A percentile compares a stretch with the other conserved stretches of the same genome.
Evolutionary conservation across 1,284 basidiomycete species (phyloP).

Genomic region (Marasmius oreades): DNA sequence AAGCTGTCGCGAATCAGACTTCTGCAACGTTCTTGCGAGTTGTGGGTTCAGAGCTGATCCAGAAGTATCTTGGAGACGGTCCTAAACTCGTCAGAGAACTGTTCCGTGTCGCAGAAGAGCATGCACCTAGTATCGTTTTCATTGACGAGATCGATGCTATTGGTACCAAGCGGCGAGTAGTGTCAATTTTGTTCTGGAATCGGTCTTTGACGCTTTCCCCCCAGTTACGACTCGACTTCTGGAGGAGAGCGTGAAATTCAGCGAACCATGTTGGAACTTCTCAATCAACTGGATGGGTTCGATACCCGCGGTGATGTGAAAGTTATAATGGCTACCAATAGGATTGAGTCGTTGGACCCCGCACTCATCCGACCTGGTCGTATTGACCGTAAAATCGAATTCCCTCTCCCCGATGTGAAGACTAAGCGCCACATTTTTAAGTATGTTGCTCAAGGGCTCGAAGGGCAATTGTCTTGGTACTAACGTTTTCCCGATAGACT

Average conservation of each 20-base stretch:
- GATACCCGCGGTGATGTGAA: slow-evolving; percentile 99
- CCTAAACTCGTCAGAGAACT: slow-evolving; percentile 97
- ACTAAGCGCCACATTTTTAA: slow-evolving; percentile 98
- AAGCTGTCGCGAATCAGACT: slow-evolving; percentile 98
- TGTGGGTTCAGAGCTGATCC: slow-evolving; percentile 97
- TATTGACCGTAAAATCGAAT: slow-evolving; percentile 98
- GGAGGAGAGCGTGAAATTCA: slow-evolving; percentile 99
- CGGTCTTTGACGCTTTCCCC: slow-evolving; percentile 4
- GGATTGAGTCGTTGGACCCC: slow-evolving; percentile 93
- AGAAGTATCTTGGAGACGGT: slow-evolving; percentile 99
- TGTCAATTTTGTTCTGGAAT: not conserved
- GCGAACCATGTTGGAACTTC: slow-evolving; percentile 96
- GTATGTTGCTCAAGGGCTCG: slow-evolving; percentile 30
- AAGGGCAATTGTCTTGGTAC: slow-evolving; percentile 4
- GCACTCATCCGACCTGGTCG: slow-evolving; percentile 97
- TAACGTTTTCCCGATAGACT: slow-evolving; percentile 44
- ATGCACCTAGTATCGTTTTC: slow-evolving; percentile 98
- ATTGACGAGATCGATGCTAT: slow-evolving; percentile 99
- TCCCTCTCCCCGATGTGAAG: slow-evolving; percentile 92
- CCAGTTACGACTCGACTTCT: slow-evolving; percentile 91
- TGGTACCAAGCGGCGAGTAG: slow-evolving; percentile 89
- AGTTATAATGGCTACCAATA: slow-evolving; percentile 93
- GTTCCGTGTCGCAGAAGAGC: slow-evolving; percentile 96
- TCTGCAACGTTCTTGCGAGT: slow-evolving; percentile 98
- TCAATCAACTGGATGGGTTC: slow-evolving; percentile 98